Conservation (phyloP, 768 basidiomycete species). For the Trametes cubensis region DNA sequence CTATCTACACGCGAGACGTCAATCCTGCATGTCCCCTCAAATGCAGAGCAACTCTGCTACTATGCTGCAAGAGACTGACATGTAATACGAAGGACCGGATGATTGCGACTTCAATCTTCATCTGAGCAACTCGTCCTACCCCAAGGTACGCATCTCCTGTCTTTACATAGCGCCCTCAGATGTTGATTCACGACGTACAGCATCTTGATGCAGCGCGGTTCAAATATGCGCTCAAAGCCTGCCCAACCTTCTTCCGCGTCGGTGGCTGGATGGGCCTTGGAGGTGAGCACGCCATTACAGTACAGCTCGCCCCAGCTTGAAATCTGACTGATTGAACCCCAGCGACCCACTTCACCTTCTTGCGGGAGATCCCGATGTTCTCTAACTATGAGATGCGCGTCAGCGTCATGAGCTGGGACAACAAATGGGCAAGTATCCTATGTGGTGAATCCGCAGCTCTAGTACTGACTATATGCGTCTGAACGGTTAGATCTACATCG, state of each 20-base stretch:
- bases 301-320: not conserved
- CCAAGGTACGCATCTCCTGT: slow-evolving; percentile 71
- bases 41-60: too few relatives aligned
- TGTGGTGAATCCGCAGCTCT: not conserved
- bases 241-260: slow-evolving; percentile 58
- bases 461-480: not conserved
- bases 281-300: slow-evolving; percentile 29
- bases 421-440: slow-evolving; percentile 67
- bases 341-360: slow-evolving; percentile 71
- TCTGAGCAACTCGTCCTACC: slow-evolving; percentile 80
- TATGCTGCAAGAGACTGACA: too few relatives aligned
- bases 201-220: slow-evolving; percentile 43
- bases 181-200: slow-evolving; percentile 21
- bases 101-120: slow-evolving; percentile 77
- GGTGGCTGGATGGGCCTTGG: slow-evolving; percentile 67
- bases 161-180: too few relatives aligned
- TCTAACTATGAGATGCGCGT: slow-evolving; percentile 62
- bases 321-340: not conserved
- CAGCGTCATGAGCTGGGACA: slow-evolving; percentile 65
- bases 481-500: slow-evolving; percentile 54
- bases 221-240: slow-evolving; percentile 49
- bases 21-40: too few relatives aligned
- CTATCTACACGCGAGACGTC: too few relatives aligned
- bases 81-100: slow-evolving; percentile 51
- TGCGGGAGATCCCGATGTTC: slow-evolving; percentile 71